Evolutionary conservation across 331 rosid genomes (phyloP), one percentile per base, ranked within the genome.

Genomic region (Stylosanthes scabra): DNA sequence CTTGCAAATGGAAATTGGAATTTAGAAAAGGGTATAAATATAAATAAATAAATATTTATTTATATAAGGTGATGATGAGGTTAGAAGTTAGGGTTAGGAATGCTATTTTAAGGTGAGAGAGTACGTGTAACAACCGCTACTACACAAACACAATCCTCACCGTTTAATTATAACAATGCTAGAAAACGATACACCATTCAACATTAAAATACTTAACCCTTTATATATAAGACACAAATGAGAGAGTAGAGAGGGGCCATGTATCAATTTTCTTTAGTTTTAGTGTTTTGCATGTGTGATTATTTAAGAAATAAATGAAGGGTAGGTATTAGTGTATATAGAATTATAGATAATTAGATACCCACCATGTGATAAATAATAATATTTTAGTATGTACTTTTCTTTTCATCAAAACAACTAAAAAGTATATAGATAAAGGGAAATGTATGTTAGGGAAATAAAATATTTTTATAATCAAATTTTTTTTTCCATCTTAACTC

Each of bases 51-150:
- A 20, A 20, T 20, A 20, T 34, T 34, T 34, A 34, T 34, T 34
- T 34, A 34, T 34, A 34, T 34, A 3, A 3, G 6, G 4, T 34
- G 5, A 3, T 3, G 4, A 34, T 34, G 39, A 3, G 39, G 39
- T 34, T 34, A 34, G 39, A 3, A 34, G 1, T 34, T 34, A 34
- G 39, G 63, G 14, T 7, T 10, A 15, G 46, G 2, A 9, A 34
- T 14, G 40, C 11, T 25, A 54, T 78, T 13, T 52, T 59, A 31
- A n/a, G 49, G 28, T 2, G 14, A 73, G 55, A 40, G 64, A 29
- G 62, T 1, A 74, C 83, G 80, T 74, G 76, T 44, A 54, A 55
- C 72, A 57, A 79, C 66, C 58, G 51, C 71, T 28, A 46, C 84
- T 60, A 56, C 82, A 71, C 73, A 75, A 49, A 56, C 82, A 71